Conservation (phyloP, 208 protist species). For the Phytomonas sp. region DNA sequence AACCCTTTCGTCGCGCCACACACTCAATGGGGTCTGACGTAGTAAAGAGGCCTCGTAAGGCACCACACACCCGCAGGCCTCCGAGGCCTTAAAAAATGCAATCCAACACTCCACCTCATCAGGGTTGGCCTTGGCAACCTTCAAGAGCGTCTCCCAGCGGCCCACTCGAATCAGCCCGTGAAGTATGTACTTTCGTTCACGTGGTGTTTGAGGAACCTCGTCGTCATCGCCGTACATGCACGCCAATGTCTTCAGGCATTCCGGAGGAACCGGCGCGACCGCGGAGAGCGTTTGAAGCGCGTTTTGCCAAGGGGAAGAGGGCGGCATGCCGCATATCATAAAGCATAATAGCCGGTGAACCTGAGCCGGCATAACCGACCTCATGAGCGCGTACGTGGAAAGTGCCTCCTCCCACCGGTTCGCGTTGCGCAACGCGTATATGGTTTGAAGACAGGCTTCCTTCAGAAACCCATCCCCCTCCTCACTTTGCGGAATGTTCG, state of each 20-base stretch:
- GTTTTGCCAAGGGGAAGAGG: slow-evolving; percentile 30
- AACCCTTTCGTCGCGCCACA: neutral
- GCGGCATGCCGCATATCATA: slow-evolving; percentile 35
- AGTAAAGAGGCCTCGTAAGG: slow-evolving; percentile 1
- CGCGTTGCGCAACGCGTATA: slow-evolving; percentile 37
- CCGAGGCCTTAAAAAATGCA: slow-evolving; percentile 4
- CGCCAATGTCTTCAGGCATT: neutral
- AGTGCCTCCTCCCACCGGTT: slow-evolving; percentile 59
- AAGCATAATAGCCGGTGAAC: slow-evolving; percentile 30
- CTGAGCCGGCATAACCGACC: slow-evolving; percentile 20
- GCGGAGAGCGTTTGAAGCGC: slow-evolving; percentile 15
- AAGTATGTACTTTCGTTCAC: neutral
- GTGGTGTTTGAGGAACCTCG: neutral
- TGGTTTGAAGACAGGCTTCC: slow-evolving; percentile 44
- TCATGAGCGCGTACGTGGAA: slow-evolving; percentile 25
- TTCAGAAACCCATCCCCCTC: slow-evolving; percentile 39
- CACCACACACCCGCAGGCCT: neutral
- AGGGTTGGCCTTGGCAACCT: neutral
- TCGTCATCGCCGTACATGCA: neutral
- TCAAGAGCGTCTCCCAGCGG: neutral
- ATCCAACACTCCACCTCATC: neutral
- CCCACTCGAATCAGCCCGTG: neutral
- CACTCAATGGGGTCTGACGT: neutral
- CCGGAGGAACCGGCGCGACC: neutral
- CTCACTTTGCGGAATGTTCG: slow-evolving; percentile 19